Conservation (phyloP, 495 filamentous ascomycete genomes). For the Evernia prunastri region DNA sequence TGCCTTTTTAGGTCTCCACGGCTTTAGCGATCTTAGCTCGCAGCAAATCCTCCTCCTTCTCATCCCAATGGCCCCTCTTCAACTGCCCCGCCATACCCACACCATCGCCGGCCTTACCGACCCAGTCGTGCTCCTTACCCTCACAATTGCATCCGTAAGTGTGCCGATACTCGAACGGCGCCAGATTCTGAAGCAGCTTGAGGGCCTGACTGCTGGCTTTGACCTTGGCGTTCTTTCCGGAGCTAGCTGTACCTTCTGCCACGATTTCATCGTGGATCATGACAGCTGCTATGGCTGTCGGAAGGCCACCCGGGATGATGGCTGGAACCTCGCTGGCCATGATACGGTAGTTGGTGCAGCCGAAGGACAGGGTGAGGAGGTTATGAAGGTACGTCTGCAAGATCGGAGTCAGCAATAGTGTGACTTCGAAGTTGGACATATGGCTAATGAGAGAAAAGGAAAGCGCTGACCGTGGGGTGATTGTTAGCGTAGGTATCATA, state of each 20-base stretch:
- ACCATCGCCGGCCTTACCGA: constrained; percentile 14
- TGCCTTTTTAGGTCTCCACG: neutral
- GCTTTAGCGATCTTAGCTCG: neutral
- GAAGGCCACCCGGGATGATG: constrained; percentile 36
- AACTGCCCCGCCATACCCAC: constrained; percentile 15
- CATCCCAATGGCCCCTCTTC: neutral
- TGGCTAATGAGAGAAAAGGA: neutral
- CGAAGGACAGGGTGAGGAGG: constrained; percentile 43
- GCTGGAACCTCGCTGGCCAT: constrained; percentile 44
- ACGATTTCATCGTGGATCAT: constrained; percentile 68
- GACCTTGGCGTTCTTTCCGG: constrained; percentile 64
- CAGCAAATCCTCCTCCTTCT: neutral
- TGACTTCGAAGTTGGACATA: neutral
- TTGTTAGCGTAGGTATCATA: constrained; percentile 87
- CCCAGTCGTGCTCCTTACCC: constrained; percentile 17
- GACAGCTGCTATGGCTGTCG: constrained; percentile 60
- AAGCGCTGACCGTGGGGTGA: constrained; percentile 59
- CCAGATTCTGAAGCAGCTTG: constrained; percentile 49
- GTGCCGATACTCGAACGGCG: constrained; percentile 52
- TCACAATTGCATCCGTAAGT: constrained; percentile 52
- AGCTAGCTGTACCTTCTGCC: constrained; percentile 54
- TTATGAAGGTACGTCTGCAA: constrained; percentile 48
- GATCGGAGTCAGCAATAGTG: neutral
- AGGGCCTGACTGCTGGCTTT: constrained; percentile 65
- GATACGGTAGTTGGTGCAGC: constrained; percentile 50